Evolutionary conservation across 2,329 filamentous ascomycete species (phyloP), one percentile per base, ranked within the genome.

Genomic region (Colletotrichum melonis): DNA sequence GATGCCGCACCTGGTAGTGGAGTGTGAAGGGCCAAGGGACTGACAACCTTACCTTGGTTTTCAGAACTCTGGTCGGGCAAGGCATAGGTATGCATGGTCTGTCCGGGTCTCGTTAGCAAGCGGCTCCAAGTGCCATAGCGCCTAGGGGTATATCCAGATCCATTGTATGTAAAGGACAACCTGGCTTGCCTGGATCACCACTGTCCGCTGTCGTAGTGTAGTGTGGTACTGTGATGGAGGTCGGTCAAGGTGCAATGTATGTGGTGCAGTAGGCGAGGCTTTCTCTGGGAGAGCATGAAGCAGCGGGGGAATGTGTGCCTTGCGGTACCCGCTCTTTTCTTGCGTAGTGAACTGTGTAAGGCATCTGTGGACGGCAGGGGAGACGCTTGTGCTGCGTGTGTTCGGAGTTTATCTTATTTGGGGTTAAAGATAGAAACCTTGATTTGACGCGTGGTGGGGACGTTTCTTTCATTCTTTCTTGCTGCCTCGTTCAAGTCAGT

Each of bases 371-470:
- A 42, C 38, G 14, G 42, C 14, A 26, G 6, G 22, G 11, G 12
- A 28, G 38, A 35, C 62, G 42, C 67, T 71, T 57, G 67, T 60
- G 60, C 65, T 74, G 71, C 68, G 57, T 67, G 67, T 72, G 67
- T 74, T 74, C 71, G 71, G 71, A 72, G 67, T 74, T 74, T 67
- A 67, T 74, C 68, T 71, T 32, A 22, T 67, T 73, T 70, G 67
- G 71, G 71, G 60, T 71, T 71, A 74, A 72, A 67, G 71, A 65
- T 67, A 63, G 62, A 74, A 72, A 72, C 71, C 67, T 71, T 72
- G 68, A 73, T 69, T 69, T 56, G 70, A 73, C 66, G n/a, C 42
- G 70, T 52, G 19, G 52, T 72, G 69, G 68, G 46, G 63, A 55
- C 30, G 16, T 42, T 42, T 60, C 63, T 71, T 60, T 67, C 24